Evolutionary conservation across 2,329 filamentous ascomycete genomes (phyloP), one percentile per base, ranked within the genome.

Genomic region (Penicillium hordei): DNA sequence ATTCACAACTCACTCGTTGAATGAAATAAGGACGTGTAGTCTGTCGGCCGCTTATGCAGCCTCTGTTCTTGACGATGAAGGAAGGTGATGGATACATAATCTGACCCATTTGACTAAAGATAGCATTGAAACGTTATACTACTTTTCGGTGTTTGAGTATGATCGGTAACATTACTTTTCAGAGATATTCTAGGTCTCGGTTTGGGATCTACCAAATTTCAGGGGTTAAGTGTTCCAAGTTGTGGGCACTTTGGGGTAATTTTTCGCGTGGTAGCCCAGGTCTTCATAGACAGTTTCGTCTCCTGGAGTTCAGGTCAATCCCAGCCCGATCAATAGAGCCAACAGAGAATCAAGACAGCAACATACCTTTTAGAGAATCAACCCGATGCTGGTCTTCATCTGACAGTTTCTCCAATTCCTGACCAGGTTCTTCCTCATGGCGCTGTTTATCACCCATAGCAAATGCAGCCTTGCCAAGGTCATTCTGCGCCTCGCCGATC

Each of bases 401-500:
- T 71, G 91, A 89, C 2, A 95, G 76, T 70, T 87, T 85, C 70
- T 92, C 85, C 45, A 96, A 72, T 65, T 91, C 88, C 62, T 90
- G 86, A n/a, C 81, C 76, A 0, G 89, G 87, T 2, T 86, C 83
- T 61, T 86, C 83, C 66, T 88, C 86, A 17, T 79, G 79, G 6
- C 79, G 70, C 61, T 83, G 78, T 66, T 87, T 78, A 7, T 58
- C 62, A n/a, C 66, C 68, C 44, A 75, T 70, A n/a, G 72, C 68
- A 33, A 65, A 68, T 12, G 69, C 72, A 25, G 69, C 72, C 60
- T 72, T 75, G 6, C 71, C 73, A 42, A 76, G 65, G 4, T 66
- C 61, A 27, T 71, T 68, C 23, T 71, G 65, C 1, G 70, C 68
- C 2, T 83, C 83, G 7, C 92, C 91, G 44, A 96, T 87, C 56